phyloP scores from a whole-genome alignment of 2,329 filamentous ascomycete species.

The Xylariales sp. region DNA sequence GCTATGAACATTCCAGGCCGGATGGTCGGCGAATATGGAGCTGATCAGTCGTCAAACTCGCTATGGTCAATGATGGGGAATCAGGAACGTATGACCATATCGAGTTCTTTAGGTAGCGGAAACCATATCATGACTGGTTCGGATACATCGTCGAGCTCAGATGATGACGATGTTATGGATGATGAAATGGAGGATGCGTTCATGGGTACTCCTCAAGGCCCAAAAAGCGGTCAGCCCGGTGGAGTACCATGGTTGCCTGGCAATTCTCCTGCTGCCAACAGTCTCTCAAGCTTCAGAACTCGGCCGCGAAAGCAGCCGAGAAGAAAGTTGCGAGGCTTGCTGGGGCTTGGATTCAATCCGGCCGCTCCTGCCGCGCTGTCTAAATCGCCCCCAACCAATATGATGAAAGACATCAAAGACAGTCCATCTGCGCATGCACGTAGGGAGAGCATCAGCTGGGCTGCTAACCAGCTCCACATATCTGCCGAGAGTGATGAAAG shows the following conservation, averaged over 20 bases:
- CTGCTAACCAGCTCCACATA: constrained; percentile 83
- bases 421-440: constrained; percentile 47
- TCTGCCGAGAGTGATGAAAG: constrained; percentile 77
- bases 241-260: constrained; percentile 60
- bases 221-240: constrained; percentile 40
- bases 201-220: constrained; percentile 75
- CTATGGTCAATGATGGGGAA: constrained; percentile 68
- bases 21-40: constrained; percentile 42
- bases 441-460: constrained; percentile 85
- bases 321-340: constrained; percentile 40
- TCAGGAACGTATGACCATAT: constrained; percentile 67
- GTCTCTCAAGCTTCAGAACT: constrained; percentile 78
- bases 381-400: constrained; percentile 64
- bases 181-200: constrained; percentile 77
- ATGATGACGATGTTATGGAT: constrained; percentile 67
- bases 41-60: constrained; percentile 64
- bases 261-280: constrained; percentile 68
- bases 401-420: constrained; percentile 32
- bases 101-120: constrained; percentile 77
- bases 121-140: constrained; percentile 67
- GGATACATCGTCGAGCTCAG: constrained; percentile 72
- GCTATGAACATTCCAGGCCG: constrained; percentile 59
- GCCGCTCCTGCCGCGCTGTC: constrained; percentile 44
- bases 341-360: constrained; percentile 48
- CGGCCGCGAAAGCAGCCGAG: constrained; percentile 65